Conservation (phyloP, 768 basidiomycete genomes). For the Pleurotus salmoneostramineus region DNA sequence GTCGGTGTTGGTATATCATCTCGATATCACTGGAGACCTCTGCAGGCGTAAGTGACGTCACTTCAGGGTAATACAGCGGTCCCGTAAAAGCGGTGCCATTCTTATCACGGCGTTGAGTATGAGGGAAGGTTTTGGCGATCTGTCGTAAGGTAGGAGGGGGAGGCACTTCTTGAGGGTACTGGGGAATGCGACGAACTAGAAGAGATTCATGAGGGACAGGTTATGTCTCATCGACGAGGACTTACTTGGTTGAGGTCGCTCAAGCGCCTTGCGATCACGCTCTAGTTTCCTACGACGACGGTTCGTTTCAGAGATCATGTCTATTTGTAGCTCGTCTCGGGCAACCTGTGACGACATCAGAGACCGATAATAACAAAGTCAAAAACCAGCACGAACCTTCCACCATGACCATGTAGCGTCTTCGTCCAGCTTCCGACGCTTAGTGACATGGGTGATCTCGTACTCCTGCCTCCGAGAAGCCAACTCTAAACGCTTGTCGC, state of each 20-base stretch:
- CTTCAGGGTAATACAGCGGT: constrained; percentile 37
- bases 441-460: constrained; percentile 59
- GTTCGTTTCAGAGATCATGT: constrained; percentile 88
- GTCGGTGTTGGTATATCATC: constrained; percentile 45
- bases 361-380: neutral
- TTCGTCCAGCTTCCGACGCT: constrained; percentile 67
- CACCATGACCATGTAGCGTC: constrained; percentile 86
- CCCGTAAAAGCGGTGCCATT: constrained; percentile 2
- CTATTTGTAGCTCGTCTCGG: constrained; percentile 75
- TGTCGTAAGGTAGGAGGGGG: constrained; percentile 63
- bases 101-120: constrained; percentile 9
- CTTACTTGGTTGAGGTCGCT: constrained; percentile 73
- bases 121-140: constrained; percentile 56
- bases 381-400: constrained; percentile 52
- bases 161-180: constrained; percentile 43
- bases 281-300: constrained; percentile 82
- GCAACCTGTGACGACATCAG: constrained; percentile 44
- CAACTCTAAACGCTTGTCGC: constrained; percentile 78
- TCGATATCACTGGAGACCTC: constrained; percentile 55
- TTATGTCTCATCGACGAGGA: constrained; percentile 10
- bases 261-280: constrained; percentile 75
- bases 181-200: constrained; percentile 61
- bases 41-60: constrained; percentile 38
- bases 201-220: constrained; percentile 3
- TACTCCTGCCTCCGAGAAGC: constrained; percentile 71